Evolutionary conservation across 2,329 filamentous ascomycete genomes (phyloP), one percentile per base, ranked within the genome.

Genomic region (Cryphonectria nitschkei): DNA sequence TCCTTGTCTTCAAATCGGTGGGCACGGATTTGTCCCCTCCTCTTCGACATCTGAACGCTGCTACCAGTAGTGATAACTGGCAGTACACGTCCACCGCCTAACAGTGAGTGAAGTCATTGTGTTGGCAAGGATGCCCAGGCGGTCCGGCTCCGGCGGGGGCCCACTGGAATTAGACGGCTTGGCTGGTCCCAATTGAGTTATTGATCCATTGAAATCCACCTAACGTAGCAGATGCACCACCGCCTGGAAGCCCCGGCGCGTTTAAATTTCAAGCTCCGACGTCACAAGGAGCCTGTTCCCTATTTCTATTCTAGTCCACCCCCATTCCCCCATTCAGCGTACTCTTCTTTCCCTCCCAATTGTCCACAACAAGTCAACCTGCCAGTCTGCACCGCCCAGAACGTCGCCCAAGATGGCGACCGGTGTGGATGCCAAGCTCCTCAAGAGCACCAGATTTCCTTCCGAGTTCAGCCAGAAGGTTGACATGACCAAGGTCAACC

Each of bases 401-500:
- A 50, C 46, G 46, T 50, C 34, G 58, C 22, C 46, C 67, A 84
- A 74, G 75, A 96, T 96, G 93, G 92, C 93, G 76, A 91, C 92
- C 68, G 92, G 90, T 75, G 93, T 96, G 73, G 95, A 98, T 81
- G 91, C 93, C 75, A 97, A 97, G 85, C 88, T 97, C 77, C 84
- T 98, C 70, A 93, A 92, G 86, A 91, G 91, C 81, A 98, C 95
- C 69, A 98, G 97, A 79, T 98, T 98, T 74, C 96, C 96, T 62
- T 87, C 91, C 9, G 94, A 98, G 79, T 99, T 98, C 83, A 95
- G 89, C 79, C 90, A 93, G 80, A 98, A 98, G 84, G 96, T 99
- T 74, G 95, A 99, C 84, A 97, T 97, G 89, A 89, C 91, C 76
- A 98, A 98, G 84, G 94, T 99, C 81, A 98, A 99, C 79, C 86